Evolutionary conservation across 768 basidiomycete species (phyloP).

Genomic region (Gymnopilus junonius): DNA sequence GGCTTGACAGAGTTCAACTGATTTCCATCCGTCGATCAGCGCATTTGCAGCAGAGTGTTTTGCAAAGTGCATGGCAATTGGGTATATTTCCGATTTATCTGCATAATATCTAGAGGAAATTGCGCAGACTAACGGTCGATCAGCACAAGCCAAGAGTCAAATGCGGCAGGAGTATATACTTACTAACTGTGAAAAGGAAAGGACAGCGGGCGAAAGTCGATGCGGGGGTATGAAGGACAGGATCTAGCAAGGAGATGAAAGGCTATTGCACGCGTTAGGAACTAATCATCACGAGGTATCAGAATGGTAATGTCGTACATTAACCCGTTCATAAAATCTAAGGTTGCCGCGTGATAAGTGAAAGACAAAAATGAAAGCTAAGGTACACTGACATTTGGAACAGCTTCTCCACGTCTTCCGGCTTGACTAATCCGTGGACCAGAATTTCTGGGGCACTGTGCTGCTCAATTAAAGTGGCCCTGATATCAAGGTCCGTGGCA

Average conservation of each 20-base stretch:
- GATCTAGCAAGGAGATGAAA: slow-evolving; percentile 79
- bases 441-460: slow-evolving; percentile 84
- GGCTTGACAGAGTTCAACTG: slow-evolving; percentile 89
- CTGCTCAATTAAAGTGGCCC: slow-evolving; percentile 74
- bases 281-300: background rate
- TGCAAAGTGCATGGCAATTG: slow-evolving; percentile 89
- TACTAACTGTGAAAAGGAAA: slow-evolving; percentile 88
- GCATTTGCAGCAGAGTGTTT: slow-evolving; percentile 82
- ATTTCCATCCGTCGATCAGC: slow-evolving; percentile 81
- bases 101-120: slow-evolving; percentile 81
- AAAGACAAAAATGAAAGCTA: background rate
- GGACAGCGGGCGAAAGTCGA: slow-evolving; percentile 84
- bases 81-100: slow-evolving; percentile 83
- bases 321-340: slow-evolving; percentile 74
- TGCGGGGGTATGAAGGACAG: slow-evolving; percentile 78
- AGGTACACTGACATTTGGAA: slow-evolving; percentile 71
- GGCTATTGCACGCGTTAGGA: slow-evolving; percentile 40
- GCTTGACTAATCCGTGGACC: slow-evolving; percentile 77
- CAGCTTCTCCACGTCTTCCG: slow-evolving; percentile 80
- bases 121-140: slow-evolving; percentile 65
- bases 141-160: background rate
- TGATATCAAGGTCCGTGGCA: slow-evolving; percentile 69
- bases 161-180: slow-evolving; percentile 30
- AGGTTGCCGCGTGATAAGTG: background rate
- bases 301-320: slow-evolving; percentile 47